Evolutionary conservation across 352 stramenopile species (phyloP), one percentile per base, ranked within the genome.

Genomic region (Globisporangium carolinianum): DNA sequence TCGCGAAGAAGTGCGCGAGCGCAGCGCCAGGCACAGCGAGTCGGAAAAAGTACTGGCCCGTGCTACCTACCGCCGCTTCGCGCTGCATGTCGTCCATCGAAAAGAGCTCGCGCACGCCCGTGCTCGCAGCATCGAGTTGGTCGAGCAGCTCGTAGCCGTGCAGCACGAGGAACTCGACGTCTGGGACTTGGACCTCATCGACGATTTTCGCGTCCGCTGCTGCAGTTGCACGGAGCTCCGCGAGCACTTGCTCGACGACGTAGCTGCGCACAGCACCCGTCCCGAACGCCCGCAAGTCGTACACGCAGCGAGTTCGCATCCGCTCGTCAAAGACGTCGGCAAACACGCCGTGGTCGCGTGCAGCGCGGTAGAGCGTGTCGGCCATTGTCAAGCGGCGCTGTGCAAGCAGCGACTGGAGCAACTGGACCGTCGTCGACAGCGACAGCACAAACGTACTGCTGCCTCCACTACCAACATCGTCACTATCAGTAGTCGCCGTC

Each of bases 81-180:
- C 78, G 73, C 53, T 69, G 72, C 80, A 94, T 89, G 57, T 92
- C 82, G 61, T 94, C 85, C 81, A 94, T 92, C 0, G 79, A 82
- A 53, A 94, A 94, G 32, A 91, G 69, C 47, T 71, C 71, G 24
- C 85, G 82, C 14, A 87, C 57, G 42, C 72, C 79, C 17, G 76
- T 49, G 47, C 90, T 78, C 60, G 91, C 80, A 3, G 66, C 69
- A 62, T 94, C 85, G 53, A 94, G 67, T 18, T 86, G 75, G 62
- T 94, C 85, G 41, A 94, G 69, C 39, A 94, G 64, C 4, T 90
- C 76, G 53, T 81, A 88, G 14, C 80, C 83, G 50, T 94, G 80
- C 10, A 83, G 69, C 54, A 86, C 77, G 41, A 91, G 64, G 51
- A 92, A 91, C 48, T 87, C 79, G 47, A 89, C 64, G 38, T 72